Base-by-base conservation (phyloP, 2,329 filamentous ascomycete genomes). In the Sporothrix brunneoviolacea region DNA sequence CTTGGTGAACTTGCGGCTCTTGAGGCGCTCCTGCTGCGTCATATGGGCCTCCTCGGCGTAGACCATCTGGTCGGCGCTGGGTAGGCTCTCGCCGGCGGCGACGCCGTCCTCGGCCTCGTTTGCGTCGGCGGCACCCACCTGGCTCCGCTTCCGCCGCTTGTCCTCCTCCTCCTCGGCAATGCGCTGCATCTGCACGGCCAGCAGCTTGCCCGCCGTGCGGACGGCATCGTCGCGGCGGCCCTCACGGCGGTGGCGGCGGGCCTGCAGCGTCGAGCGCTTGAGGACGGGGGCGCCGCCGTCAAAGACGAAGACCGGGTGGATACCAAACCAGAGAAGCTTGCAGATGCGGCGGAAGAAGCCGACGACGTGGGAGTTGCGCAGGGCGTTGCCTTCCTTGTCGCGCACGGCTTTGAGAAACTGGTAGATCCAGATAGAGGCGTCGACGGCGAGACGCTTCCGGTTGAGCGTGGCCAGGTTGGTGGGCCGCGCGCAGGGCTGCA, bases 401-500 rank as follows among this genome's bases (percentile, higher is more conserved):
- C 93, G 91, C 10, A 98, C 93, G 9, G 94, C 93, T 72, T 98
- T 98, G 61, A 98, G 82, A 63, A 98, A 98, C 65, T 98, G 93
- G 75, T 98, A 98, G 61, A 98, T 97, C 93, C 93, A 98, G 65
- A 98, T 98, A 12, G 91, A 96, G 52, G 94, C 93, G 70, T 98
- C 93, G 58, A 98, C 89, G 41, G 93, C 94, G 44, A 98, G 85
- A 15, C 93, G 89, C 70, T 95, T 96, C 60, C 87, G 88, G 67
- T 97, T 97, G 54, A 98, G 82, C 13, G 91, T 95, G 61, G 94
- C 91, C 60, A 98, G 85, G 68, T 95, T 96, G 56, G 94, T 95
- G 18, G 93, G 94, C 33, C 93, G 86, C 42, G 93, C 93, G 65
- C 90, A 96, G 40, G 93, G 93, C 70, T 95, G 88, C 57, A 97